phyloP scores from a whole-genome alignment of 371 early-diverging fungal species.

The Lichtheimia ornata region DNA sequence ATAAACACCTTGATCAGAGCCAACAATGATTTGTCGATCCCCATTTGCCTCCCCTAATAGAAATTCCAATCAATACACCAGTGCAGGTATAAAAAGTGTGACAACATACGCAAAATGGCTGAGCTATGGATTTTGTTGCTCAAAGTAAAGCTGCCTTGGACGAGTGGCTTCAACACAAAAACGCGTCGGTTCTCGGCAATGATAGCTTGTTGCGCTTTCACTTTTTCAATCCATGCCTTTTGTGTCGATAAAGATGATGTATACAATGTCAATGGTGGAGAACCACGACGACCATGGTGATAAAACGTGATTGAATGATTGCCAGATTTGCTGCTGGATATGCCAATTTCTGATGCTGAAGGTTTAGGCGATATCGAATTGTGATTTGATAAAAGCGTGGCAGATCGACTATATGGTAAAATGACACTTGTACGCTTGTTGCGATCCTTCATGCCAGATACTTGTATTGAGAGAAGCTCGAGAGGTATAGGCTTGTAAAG shows the following conservation, averaged over 20 bases:
- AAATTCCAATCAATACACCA: slow-evolving; percentile 1
- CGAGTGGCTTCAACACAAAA: slow-evolving; percentile 50
- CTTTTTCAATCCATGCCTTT: slow-evolving; percentile 80
- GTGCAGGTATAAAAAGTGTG: not conserved
- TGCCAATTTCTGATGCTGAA: slow-evolving; percentile 40
- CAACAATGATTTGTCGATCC: slow-evolving; percentile 21
- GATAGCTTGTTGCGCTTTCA: slow-evolving; percentile 60
- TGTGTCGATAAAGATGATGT: slow-evolving; percentile 73
- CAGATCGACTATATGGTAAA: slow-evolving; percentile 35
- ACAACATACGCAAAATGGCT: slow-evolving; percentile 10
- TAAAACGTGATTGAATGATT: slow-evolving; percentile 70
- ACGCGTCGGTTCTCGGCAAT: slow-evolving; percentile 25
- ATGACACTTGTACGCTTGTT: slow-evolving; percentile 36
- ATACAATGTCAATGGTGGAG: slow-evolving; percentile 67
- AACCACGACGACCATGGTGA: slow-evolving; percentile 76
- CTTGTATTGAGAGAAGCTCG: slow-evolving; percentile 19
- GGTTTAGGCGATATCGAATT: slow-evolving; percentile 13
- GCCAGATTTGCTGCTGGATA: slow-evolving; percentile 72
- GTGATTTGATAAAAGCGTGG: slow-evolving; percentile 31
- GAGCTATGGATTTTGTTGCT: slow-evolving; percentile 24
- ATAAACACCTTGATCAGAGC: slow-evolving; percentile 43
- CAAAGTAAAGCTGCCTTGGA: slow-evolving; percentile 13
- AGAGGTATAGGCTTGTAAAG: slow-evolving; percentile 22
- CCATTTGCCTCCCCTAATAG: slow-evolving; percentile 7
- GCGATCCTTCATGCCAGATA: slow-evolving; percentile 16